Conservation (phyloP, 148 eudicot species). For the Limonium bicolor region DNA sequence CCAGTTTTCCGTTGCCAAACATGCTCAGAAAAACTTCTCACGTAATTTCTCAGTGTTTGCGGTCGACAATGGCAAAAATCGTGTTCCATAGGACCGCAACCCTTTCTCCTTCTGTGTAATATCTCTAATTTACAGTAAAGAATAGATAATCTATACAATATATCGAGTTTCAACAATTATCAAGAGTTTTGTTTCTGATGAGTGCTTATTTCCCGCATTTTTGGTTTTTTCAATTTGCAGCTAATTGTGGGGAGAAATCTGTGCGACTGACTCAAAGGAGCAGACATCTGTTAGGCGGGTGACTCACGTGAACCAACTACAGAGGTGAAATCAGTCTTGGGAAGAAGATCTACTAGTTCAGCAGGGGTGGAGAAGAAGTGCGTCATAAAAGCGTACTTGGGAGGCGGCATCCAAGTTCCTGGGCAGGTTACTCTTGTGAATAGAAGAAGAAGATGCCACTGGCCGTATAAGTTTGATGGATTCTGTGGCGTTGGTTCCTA, state of each 20-base stretch:
- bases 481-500: conserved; percentile 61
- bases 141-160: no score
- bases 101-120: conserved; percentile 16
- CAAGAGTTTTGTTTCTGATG: no score
- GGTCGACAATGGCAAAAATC: conserved; percentile 51
- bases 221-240: conserved; percentile 11
- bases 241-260: conserved; percentile 3
- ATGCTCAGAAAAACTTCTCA: conserved; percentile 45
- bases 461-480: conserved; percentile 13
- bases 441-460: conserved; percentile 12
- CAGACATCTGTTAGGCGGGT: conserved; percentile 4
- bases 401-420: conserved; percentile 22
- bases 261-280: conserved; percentile 2
- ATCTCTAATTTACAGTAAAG: no score
- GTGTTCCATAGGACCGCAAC: conserved; percentile 26
- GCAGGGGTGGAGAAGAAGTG: conserved; percentile 19
- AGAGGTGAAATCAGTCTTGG: conserved; percentile 3
- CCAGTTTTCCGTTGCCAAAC: conserved; percentile 56
- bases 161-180: no score
- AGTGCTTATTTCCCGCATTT: no score
- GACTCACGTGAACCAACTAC: conserved; percentile 6
- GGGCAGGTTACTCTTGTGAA: conserved; percentile 21
- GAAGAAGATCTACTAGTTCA: conserved; percentile 5
- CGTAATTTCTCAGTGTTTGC: conserved; percentile 34
- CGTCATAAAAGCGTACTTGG: conserved; percentile 26